Evolutionary conservation across 192 early-diverging fungal genomes (phyloP), one percentile per base, ranked within the genome.

Genomic region (Mortierella hygrophila): DNA sequence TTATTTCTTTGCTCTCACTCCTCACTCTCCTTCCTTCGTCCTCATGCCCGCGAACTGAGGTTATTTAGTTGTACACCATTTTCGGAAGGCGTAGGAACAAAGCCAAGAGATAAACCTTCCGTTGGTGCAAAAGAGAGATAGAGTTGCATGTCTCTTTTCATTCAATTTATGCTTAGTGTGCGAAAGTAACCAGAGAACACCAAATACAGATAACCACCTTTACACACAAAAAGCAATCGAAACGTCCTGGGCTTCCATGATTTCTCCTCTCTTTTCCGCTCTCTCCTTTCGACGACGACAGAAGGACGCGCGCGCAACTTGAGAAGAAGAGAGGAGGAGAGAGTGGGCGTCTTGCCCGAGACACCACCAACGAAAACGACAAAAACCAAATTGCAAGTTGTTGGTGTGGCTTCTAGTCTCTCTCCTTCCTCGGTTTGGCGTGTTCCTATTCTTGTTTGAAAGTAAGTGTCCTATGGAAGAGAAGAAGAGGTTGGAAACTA

Each of bases 31-130:
- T 5, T 52, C 49, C 49, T 21, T 52, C 47, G 15, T 49, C 18
- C 15, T 49, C 57, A 26, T 65, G 60, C 60, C 60, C 60, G 60
- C 60, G 11, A 65, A 65, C n/a, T 23, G 26, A 65, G 10, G 9
- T 26, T 6, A 5, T 40, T 40, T 40, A 8, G 60, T 65, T 65
- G 26, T 32, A 3, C 60, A 65, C 60, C 60, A 65, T 65, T 35
- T 65, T 65, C 60, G 60, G 60, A 65, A 32, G 60, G 60, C 60
- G 60, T 65, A 65, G 60, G 60, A 32, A 65, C 60, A 26, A 60
- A 11, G 0, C 8, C 0, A 21, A 21, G 49, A 20, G 49, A 20
- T 21, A 52, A 52, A 65, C 60, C 60, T 65, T 32, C 26, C 60
- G 26, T 29, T 65, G n/a, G 38, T 20, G 54, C 18, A 55, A 55